Evolutionary conservation across 2,329 filamentous ascomycete species (phyloP).

Genomic region (Pseudocercospora fijiensis): DNA sequence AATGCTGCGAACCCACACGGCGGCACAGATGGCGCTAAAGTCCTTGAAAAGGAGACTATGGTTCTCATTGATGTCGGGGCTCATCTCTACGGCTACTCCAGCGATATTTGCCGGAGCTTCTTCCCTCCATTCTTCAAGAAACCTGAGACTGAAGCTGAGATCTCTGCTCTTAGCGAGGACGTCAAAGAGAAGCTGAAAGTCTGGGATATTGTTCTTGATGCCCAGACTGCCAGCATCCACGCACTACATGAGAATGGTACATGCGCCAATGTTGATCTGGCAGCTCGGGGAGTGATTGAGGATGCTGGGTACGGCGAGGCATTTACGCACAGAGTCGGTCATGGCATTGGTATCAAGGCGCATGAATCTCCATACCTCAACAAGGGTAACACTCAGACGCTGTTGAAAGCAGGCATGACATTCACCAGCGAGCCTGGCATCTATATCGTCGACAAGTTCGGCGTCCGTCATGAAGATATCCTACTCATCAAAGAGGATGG

Average conservation of each 20-base stretch:
- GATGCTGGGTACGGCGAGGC: constrained; percentile 58
- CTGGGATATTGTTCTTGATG: constrained; percentile 62
- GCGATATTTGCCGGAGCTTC: constrained; percentile 64
- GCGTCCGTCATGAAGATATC: constrained; percentile 63
- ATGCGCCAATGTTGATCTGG: constrained; percentile 61
- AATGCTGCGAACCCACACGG: constrained; percentile 56
- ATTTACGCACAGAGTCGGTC: constrained; percentile 63
- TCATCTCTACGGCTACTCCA: constrained; percentile 62
- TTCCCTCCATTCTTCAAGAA: constrained; percentile 41
- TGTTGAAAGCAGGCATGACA: constrained; percentile 58
- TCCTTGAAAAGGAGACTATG: constrained; percentile 56
- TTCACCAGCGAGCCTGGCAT: constrained; percentile 66
- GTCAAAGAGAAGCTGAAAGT: constrained; percentile 55
- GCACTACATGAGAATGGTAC: constrained; percentile 54
- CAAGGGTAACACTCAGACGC: constrained; percentile 55
- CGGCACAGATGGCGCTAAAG: constrained; percentile 52
- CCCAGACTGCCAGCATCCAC: constrained; percentile 56
- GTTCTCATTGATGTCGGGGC: constrained; percentile 63
- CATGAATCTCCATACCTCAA: constrained; percentile 66
- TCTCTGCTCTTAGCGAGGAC: constrained; percentile 26
- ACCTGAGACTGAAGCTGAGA: constrained; percentile 35
- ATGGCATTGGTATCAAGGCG: constrained; percentile 66
- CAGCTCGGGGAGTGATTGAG: constrained; percentile 58
- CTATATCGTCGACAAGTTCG: constrained; percentile 60
- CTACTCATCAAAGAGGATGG: constrained; percentile 57